Base-by-base conservation (phyloP, 2,329 filamentous ascomycete genomes). In the Paraphoma sp. region DNA sequence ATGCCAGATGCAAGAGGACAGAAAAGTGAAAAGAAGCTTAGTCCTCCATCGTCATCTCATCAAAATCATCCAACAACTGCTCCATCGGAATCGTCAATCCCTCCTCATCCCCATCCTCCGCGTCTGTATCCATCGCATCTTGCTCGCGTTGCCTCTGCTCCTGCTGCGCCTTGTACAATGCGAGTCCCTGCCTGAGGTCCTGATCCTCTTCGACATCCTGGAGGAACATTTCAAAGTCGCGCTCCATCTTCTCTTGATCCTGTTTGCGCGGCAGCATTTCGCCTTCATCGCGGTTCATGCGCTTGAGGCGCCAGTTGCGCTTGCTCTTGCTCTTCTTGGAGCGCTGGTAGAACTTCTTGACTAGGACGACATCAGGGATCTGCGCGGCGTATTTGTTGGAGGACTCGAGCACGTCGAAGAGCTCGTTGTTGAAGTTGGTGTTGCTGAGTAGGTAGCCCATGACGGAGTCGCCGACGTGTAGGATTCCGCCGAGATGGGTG, bases 201-300 rank as follows among this genome's bases (percentile, higher is more conserved):
- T 90, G 85, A 75, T 99, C 95, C 75, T 98, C 93, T 79, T 99
- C 96, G 10, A 99, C 92, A 76, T 99, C 95, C 45, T 90, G 89
- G 82, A 99, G 81, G 87, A 99, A 99, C 86, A 93, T 87, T 81
- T 99, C 95, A 79, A 96, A 99, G 78, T 99, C 95, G 64, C 89
- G 86, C 74, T 98, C 93, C 82, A 96, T 87, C 62, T 88, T 87
- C 57, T 93, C 91, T 73, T 94, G 90, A 74, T 98, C 93, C 57
- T 92, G 83, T 80, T 97, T 92, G 82, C 91, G 89, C 36, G 92
- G 91, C 62, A 93, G 80, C 76, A 96, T 84, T 64, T 97, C 94
- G 65, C 90, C 90, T 75, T 97, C 92, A 62, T 98, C 93, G 79
- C 87, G 90, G 64, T 85, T 85, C 91, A 99, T 94, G 71, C 95